A percentile compares a stretch with the other conserved stretches of the same genome.
Evolutionary conservation across 2,329 filamentous ascomycete genomes (phyloP).

Genomic region (Cercospora zeae-maydis): DNA sequence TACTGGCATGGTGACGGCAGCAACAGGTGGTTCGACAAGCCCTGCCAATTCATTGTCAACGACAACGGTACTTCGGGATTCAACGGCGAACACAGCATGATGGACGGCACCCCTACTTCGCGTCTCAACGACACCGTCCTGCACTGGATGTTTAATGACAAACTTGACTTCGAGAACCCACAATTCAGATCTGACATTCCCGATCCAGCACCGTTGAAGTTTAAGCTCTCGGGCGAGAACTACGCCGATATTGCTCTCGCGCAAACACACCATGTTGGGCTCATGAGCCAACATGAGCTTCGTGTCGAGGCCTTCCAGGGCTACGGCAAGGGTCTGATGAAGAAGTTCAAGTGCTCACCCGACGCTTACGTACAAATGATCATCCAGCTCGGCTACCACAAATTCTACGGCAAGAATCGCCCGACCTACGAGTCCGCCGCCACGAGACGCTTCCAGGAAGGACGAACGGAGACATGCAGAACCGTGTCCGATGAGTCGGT

Average conservation of each 20-base stretch:
- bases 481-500: slow-evolving; percentile 86
- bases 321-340: slow-evolving; percentile 97
- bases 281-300: slow-evolving; percentile 86
- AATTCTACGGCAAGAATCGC: slow-evolving; percentile 97
- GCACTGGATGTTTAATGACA: slow-evolving; percentile 87
- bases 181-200: slow-evolving; percentile 76
- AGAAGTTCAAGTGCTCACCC: slow-evolving; percentile 98
- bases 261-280: slow-evolving; percentile 69
- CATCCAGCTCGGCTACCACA: slow-evolving; percentile 96
- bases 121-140: slow-evolving; percentile 94
- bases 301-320: slow-evolving; percentile 93
- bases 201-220: slow-evolving; percentile 73
- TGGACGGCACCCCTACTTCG: slow-evolving; percentile 98
- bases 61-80: slow-evolving; percentile 97
- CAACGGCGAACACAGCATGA: slow-evolving; percentile 99
- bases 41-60: slow-evolving; percentile 94
- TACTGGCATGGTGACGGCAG: slow-evolving; percentile 98
- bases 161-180: slow-evolving; percentile 81
- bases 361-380: slow-evolving; percentile 98
- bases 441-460: slow-evolving; percentile 90
- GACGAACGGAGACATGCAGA: slow-evolving; percentile 93
- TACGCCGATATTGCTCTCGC: slow-evolving; percentile 76
- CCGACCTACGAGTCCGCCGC: slow-evolving; percentile 97
- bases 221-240: slow-evolving; percentile 71
- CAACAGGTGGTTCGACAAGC: slow-evolving; percentile 98